phyloP scores from a whole-genome alignment of 2,329 filamentous ascomycete genomes.

The Tolypocladium paradoxum region DNA sequence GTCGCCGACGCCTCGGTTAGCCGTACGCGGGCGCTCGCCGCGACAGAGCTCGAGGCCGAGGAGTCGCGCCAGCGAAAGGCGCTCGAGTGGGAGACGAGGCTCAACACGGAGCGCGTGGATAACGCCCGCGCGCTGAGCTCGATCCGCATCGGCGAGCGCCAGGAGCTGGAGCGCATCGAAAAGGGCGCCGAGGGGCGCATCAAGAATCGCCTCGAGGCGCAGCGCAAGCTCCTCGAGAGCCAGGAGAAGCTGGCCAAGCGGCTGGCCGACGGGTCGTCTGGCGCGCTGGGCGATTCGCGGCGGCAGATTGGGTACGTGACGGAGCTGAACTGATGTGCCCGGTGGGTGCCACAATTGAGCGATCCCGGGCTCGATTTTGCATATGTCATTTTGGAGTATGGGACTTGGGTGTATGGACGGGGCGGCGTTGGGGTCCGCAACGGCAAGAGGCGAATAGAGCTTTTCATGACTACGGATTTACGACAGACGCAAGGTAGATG shows the following conservation, averaged over 20 bases:
- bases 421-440: not conserved
- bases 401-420: not conserved
- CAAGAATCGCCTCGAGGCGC: conserved; percentile 34
- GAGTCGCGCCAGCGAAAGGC: conserved; percentile 29
- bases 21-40: conserved; percentile 32
- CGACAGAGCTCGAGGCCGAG: conserved; percentile 36
- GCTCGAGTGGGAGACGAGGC: conserved; percentile 37
- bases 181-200: conserved; percentile 33
- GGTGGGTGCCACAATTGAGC: not conserved
- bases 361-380: not conserved
- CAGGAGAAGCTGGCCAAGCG: conserved; percentile 29
- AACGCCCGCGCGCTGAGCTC: conserved; percentile 39
- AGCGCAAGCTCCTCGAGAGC: conserved; percentile 41
- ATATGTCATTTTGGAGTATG: not conserved
- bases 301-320: conserved; percentile 47
- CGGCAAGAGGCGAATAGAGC: not conserved
- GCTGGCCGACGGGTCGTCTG: conserved; percentile 28
- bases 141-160: conserved; percentile 37
- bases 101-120: conserved; percentile 34
- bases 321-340: conserved; percentile 30
- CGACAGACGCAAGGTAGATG: not conserved
- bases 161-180: conserved; percentile 39
- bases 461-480: not conserved
- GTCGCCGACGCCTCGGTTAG: conserved; percentile 34
- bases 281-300: conserved; percentile 18